These are phyloP conservation scores for Berkeleyomyces basicola DNA, from an alignment of 2,329 filamentous ascomycete species.

Conservation along the genomic window DNA sequence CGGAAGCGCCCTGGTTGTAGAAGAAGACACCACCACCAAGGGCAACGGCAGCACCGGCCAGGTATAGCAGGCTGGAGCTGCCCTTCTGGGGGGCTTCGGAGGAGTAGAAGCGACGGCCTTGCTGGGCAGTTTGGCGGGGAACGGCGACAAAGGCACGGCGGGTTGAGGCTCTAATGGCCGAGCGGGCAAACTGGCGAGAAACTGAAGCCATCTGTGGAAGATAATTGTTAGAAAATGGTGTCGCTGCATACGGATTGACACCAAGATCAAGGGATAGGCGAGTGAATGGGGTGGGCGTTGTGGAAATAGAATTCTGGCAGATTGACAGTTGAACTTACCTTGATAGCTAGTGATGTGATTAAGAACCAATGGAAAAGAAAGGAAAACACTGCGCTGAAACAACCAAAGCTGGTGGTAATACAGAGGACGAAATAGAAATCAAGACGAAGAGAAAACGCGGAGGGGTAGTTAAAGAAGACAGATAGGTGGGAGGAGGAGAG, in stretches of 20 bases:
- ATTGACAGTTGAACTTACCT: background rate
- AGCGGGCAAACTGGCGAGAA: conserved; percentile 38
- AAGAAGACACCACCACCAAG: conserved; percentile 50
- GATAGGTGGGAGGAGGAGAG: background rate
- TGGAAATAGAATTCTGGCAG: background rate
- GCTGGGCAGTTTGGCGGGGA: conserved; percentile 50
- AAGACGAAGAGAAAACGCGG: background rate
- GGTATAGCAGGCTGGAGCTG: conserved; percentile 34
- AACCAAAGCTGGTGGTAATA: background rate
- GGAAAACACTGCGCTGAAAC: background rate
- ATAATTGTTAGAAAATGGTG: conserved; percentile 1
- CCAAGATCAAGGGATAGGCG: too few species aligned
- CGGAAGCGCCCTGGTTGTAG: conserved; percentile 40
- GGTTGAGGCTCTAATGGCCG: conserved; percentile 40
- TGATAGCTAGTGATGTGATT: background rate
- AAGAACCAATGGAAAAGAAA: background rate
- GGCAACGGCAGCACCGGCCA: conserved; percentile 40
- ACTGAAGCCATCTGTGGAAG: conserved; percentile 23
- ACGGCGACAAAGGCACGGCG: conserved; percentile 40
- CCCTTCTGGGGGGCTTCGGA: conserved; percentile 44
- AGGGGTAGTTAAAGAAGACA: background rate
- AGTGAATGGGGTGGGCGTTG: too few species aligned
- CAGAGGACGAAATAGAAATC: conserved; percentile 1
- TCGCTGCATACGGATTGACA: background rate
- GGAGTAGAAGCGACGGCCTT: conserved; percentile 65